phyloP scores from a whole-genome alignment of 352 stramenopile species.

The Globisporangium apiculatum region DNA sequence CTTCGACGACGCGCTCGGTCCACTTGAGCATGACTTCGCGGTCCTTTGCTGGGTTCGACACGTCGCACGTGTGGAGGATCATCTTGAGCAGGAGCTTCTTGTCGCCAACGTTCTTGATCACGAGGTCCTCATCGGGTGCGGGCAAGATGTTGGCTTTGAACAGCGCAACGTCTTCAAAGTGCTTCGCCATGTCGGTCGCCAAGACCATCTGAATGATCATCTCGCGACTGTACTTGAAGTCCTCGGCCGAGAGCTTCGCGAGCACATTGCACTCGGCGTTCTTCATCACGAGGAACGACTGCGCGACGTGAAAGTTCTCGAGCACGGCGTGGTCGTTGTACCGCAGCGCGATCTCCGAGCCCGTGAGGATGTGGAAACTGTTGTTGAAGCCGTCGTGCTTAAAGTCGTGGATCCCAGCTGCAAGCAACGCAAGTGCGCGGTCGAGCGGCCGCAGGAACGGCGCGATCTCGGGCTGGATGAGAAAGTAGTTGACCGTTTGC shows the following conservation, averaged over 20 bases:
- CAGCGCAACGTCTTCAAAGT: constrained; percentile 82
- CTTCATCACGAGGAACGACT: constrained; percentile 89
- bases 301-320: constrained; percentile 86
- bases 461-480: constrained; percentile 63
- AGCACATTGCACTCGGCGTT: constrained; percentile 81
- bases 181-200: constrained; percentile 87
- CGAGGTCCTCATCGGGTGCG: constrained; percentile 45
- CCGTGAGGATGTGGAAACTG: constrained; percentile 83
- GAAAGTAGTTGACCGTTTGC: constrained; percentile 84
- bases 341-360: constrained; percentile 78
- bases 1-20: constrained; percentile 90
- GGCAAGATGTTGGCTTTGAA: constrained; percentile 87
- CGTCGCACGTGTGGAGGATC: constrained; percentile 90
- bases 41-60: constrained; percentile 92
- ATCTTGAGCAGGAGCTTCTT: constrained; percentile 87
- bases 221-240: constrained; percentile 83
- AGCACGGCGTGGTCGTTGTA: constrained; percentile 89
- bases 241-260: constrained; percentile 54
- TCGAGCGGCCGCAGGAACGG: constrained; percentile 73
- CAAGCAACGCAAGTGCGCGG: constrained; percentile 64
- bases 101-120: constrained; percentile 80
- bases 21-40: constrained; percentile 86
- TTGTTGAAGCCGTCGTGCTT: constrained; percentile 90
- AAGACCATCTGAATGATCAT: constrained; percentile 90
- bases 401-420: constrained; percentile 85